A percentile compares a stretch with the other conserved stretches of the same genome.
phyloP scores from a whole-genome alignment of 2,329 filamentous ascomycete genomes.

The Xylaria multiplex region DNA sequence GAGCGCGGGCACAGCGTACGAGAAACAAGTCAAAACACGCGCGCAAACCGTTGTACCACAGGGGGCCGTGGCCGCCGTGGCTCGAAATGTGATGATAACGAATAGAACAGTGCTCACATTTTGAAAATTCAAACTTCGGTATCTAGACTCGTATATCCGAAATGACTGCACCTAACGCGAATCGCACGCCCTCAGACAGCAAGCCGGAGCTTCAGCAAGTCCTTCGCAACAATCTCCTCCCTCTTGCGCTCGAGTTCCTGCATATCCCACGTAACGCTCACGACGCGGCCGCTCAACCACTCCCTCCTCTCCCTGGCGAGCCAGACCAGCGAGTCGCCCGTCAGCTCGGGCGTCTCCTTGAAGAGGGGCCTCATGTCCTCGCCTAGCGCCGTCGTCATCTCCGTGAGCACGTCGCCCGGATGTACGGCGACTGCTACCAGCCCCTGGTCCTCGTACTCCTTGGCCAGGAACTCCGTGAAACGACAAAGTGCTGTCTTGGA shows the following conservation, averaged over 20 bases:
- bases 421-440: conserved; percentile 53
- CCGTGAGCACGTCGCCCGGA: conserved; percentile 56
- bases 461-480: conserved; percentile 54
- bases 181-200: conserved; percentile 1
- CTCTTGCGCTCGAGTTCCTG: conserved; percentile 43
- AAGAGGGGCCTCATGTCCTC: conserved; percentile 32
- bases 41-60: no score
- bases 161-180: not conserved
- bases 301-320: conserved; percentile 34
- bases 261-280: conserved; percentile 45
- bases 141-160: not conserved
- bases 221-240: conserved; percentile 41
- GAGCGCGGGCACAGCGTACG: no score
- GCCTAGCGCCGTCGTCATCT: conserved; percentile 49
- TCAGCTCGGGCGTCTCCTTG: conserved; percentile 44
- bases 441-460: conserved; percentile 54
- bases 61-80: not conserved
- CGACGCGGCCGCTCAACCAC: conserved; percentile 43
- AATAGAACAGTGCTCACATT: not conserved
- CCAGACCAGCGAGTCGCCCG: conserved; percentile 40
- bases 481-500: conserved; percentile 56
- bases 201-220: conserved; percentile 43
- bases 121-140: not conserved
- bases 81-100: not conserved
- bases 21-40: no score